phyloP scores from a whole-genome alignment of 108 stramenopile species.

The Ochromonas danica region DNA sequence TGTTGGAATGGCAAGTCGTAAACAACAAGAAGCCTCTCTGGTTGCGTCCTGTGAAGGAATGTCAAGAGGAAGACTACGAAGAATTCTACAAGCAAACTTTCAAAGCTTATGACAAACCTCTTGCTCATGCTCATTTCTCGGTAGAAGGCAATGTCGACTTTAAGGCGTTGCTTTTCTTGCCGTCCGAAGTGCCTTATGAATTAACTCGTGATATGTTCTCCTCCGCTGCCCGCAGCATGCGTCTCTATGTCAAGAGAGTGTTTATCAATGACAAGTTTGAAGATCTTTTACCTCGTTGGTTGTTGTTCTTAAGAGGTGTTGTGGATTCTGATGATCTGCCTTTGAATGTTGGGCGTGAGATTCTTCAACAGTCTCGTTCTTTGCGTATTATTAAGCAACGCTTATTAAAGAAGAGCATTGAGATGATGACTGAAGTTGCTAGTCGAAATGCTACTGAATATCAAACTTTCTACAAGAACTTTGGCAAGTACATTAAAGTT shows the following conservation, averaged over 20 bases:
- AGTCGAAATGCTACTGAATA: slow-evolving; percentile 71
- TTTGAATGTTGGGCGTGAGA: slow-evolving; percentile 93
- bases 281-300: slow-evolving; percentile 93
- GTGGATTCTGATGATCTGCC: slow-evolving; percentile 93
- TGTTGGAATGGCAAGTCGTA: slow-evolving; percentile 77
- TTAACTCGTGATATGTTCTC: slow-evolving; percentile 93
- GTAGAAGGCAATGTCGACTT: slow-evolving; percentile 95
- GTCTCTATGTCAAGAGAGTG: slow-evolving; percentile 96
- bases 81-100: slow-evolving; percentile 96
- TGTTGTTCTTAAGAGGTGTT: slow-evolving; percentile 89
- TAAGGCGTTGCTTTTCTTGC: slow-evolving; percentile 89
- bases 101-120: slow-evolving; percentile 80
- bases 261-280: slow-evolving; percentile 99
- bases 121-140: slow-evolving; percentile 85
- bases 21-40: slow-evolving; percentile 95
- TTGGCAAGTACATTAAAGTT: slow-evolving; percentile 93
- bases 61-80: slow-evolving; percentile 81
- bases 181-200: slow-evolving; percentile 90
- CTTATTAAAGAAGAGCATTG: slow-evolving; percentile 88
- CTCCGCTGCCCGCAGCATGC: slow-evolving; percentile 76
- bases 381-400: slow-evolving; percentile 94
- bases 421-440: slow-evolving; percentile 83
- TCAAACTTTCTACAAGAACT: slow-evolving; percentile 86
- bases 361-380: slow-evolving; percentile 93
- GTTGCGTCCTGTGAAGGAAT: slow-evolving; percentile 85